Base-by-base conservation (phyloP, 352 stramenopile species). In the Phytophthora sp. region DNA sequence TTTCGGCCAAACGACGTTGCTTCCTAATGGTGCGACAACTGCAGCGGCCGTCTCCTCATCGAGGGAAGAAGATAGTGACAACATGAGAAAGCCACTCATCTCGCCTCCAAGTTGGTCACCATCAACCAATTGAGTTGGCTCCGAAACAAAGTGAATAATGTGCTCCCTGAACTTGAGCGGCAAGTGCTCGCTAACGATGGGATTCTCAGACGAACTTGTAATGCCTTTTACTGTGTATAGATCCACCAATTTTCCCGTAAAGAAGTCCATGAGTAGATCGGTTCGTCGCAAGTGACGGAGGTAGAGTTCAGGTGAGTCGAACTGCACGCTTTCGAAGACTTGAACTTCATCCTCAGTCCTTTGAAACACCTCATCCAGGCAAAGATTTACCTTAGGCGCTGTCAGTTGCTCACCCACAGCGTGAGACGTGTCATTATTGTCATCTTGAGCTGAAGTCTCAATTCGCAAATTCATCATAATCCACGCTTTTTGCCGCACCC, bases 11-110 rank as follows among this genome's bases (percentile, higher is more conserved):
- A 52, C 45, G 5, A 24, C 42, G 17, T 15, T 58, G 28, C 55
- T 46, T 49, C 46, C 52, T 32, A 76, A 24, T 6, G 66, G 65
- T 15, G 68, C 53, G 20, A 75, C 51, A 17, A 82, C 65, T 0
- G 78, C 78, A 5, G 80, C 69, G 11, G 63, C 62, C 0, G 66
- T 69, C 53, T 77, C 72, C 31, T 88, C 72, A 34, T 89, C 75
- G 2, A 88, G 55, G 18, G 76, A 65, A 26, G 76, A 69, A 5
- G 71, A 68, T 9, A 77, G 69, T 2, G 82, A 83, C 17, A 92
- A 65, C 80, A 93, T 91, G 18, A 94, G 65, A 38, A 90, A 94
- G 35, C 84, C 86, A 30, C 66, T 77, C 83, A 92, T 91, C 24
- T 91, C 78, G 7, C 73, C 77, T 48, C 56, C 74, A 0, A 66